Conservation (phyloP, 2,329 filamentous ascomycete species). For the Chaetoscypha palmicola region DNA sequence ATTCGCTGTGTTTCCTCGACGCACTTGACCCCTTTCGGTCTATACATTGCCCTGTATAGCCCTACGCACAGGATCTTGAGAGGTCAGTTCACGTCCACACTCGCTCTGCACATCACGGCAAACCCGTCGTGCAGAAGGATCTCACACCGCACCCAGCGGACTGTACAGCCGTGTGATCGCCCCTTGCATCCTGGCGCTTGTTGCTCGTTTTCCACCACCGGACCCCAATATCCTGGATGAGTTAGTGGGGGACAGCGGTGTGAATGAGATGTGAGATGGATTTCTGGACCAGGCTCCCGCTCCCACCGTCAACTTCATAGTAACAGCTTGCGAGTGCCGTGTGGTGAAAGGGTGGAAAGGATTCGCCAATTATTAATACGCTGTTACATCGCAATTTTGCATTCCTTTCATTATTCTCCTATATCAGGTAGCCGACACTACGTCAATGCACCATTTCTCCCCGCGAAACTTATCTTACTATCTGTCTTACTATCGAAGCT, state of each 20-base stretch:
- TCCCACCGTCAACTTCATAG: conserved; percentile 6
- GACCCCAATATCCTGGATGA: conserved; percentile 8
- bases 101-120: conserved; percentile 2
- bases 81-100: background rate
- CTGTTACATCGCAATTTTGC: conserved; percentile 8
- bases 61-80: background rate
- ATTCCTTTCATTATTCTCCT: conserved; percentile 9
- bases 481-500: conserved; percentile 6
- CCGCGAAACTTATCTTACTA: conserved; percentile 4
- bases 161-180: conserved; percentile 2
- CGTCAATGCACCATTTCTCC: conserved; percentile 7
- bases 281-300: conserved; percentile 5
- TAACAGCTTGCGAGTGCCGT: conserved; percentile 8
- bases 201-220: conserved; percentile 7
- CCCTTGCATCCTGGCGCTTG: conserved; percentile 11
- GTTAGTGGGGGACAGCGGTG: conserved; percentile 5
- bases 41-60: background rate
- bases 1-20: background rate
- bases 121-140: conserved; percentile 5
- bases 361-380: conserved; percentile 13
- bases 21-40: background rate
- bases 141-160: conserved; percentile 11
- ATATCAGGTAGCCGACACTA: conserved; percentile 10
- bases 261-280: conserved; percentile 1
- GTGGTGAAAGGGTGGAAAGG: conserved; percentile 8